These are phyloP conservation scores for Kwoniella dendrophila DNA, from an alignment of 768 basidiomycete species.

Conservation along the genomic window DNA sequence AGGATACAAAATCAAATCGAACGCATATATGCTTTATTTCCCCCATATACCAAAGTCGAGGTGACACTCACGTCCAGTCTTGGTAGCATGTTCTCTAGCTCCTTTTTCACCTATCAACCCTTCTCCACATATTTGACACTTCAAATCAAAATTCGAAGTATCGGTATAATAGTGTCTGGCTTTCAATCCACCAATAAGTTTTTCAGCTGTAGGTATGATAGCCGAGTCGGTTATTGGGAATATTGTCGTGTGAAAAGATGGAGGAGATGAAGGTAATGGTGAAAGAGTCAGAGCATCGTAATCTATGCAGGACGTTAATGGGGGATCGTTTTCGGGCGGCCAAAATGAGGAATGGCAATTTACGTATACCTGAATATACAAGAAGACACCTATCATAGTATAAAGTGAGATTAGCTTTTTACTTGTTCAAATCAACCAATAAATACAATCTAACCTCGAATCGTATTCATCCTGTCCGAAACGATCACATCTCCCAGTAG, in stretches of 20 bases:
- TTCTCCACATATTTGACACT: constrained; percentile 69
- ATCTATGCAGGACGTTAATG: constrained; percentile 54
- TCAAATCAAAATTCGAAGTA: constrained; percentile 84
- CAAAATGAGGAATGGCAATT: constrained; percentile 20
- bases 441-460: constrained; percentile 55
- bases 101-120: constrained; percentile 93
- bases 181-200: constrained; percentile 72
- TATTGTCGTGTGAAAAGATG: constrained; percentile 86
- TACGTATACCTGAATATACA: constrained; percentile 89
- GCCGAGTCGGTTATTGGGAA: constrained; percentile 63
- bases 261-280: constrained; percentile 72
- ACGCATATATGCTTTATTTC: background rate
- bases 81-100: constrained; percentile 80
- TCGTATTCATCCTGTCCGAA: constrained; percentile 65
- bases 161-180: constrained; percentile 85
- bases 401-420: constrained; percentile 13
- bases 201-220: constrained; percentile 60
- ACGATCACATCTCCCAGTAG: constrained; percentile 83
- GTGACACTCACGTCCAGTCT: constrained; percentile 71
- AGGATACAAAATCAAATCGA: background rate
- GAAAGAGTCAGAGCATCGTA: constrained; percentile 89
- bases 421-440: background rate
- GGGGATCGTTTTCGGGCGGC: background rate
- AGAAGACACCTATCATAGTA: constrained; percentile 63
- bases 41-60: background rate